phyloP scores from a whole-genome alignment of 2,329 filamentous ascomycete species.

The Mycosphaerella arachidis region DNA sequence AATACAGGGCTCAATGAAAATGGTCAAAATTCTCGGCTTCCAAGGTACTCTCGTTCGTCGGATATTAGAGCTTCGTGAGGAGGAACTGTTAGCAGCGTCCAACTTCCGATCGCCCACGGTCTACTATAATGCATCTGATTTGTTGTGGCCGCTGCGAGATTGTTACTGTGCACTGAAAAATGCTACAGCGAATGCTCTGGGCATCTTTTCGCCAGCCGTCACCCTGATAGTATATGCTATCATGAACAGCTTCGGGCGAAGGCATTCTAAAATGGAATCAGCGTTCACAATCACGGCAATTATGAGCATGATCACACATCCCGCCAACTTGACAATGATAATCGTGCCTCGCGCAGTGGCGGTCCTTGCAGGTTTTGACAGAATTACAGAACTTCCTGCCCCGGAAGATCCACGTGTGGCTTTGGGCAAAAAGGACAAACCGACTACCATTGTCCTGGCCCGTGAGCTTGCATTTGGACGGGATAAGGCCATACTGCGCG shows the following conservation, averaged over 20 bases:
- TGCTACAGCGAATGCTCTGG: slow-evolving; percentile 8
- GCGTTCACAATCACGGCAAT: background rate
- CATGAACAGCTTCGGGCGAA: background rate
- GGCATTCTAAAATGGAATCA: background rate
- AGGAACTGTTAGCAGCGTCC: slow-evolving; percentile 2
- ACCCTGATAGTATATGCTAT: slow-evolving; percentile 9
- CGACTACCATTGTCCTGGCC: no score
- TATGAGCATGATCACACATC: background rate
- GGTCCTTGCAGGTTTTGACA: background rate
- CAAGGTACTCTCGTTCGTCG: background rate
- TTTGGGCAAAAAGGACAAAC: no score
- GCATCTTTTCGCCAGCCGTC: slow-evolving; percentile 10
- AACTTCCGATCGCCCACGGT: slow-evolving; percentile 9
- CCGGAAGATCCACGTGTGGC: no score
- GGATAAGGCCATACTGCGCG: no score
- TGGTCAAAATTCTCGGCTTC: slow-evolving; percentile 12
- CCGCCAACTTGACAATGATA: background rate
- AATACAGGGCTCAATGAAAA: slow-evolving; percentile 2
- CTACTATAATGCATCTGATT: slow-evolving; percentile 7
- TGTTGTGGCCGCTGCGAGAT: background rate
- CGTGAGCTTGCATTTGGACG: no score
- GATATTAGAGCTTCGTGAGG: background rate
- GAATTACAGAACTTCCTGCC: background rate
- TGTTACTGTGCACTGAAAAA: background rate
- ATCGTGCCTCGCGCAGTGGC: background rate